Conservation (phyloP, 768 basidiomycete species). For the Nidularia pulvinata region DNA sequence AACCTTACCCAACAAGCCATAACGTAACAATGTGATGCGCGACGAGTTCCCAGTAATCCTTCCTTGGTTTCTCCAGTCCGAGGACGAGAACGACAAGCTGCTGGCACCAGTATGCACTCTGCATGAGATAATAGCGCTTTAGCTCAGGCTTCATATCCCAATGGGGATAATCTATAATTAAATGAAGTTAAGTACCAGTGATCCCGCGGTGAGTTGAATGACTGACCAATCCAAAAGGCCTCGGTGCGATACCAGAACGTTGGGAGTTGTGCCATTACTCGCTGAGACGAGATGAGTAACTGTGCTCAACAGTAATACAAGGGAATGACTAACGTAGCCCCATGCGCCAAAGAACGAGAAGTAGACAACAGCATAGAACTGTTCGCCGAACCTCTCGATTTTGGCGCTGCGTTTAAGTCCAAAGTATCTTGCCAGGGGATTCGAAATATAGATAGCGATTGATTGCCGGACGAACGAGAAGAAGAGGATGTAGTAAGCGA, state of each 20-base stretch:
- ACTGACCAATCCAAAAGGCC: slow-evolving; percentile 81
- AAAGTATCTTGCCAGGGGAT: slow-evolving; percentile 67
- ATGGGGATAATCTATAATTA: slow-evolving; percentile 73
- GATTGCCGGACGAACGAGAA: slow-evolving; percentile 88
- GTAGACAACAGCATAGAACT: slow-evolving; percentile 86
- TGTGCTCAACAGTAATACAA: background rate
- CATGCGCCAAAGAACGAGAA: slow-evolving; percentile 68
- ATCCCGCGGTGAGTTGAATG: background rate
- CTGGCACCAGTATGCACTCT: slow-evolving; percentile 93
- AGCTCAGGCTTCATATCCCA: slow-evolving; percentile 85
- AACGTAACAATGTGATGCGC: slow-evolving; percentile 92
- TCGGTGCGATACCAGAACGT: slow-evolving; percentile 87
- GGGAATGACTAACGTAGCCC: slow-evolving; percentile 67
- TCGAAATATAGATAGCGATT: slow-evolving; percentile 62
- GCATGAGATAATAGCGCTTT: slow-evolving; percentile 94
- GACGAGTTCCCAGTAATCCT: slow-evolving; percentile 87
- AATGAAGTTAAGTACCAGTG: background rate
- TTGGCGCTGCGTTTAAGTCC: slow-evolving; percentile 71
- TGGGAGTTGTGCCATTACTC: slow-evolving; percentile 79
- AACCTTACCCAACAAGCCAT: slow-evolving; percentile 84
- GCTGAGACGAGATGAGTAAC: slow-evolving; percentile 35
- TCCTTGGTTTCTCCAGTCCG: slow-evolving; percentile 91
- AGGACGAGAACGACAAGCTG: slow-evolving; percentile 86
- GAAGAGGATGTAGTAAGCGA: slow-evolving; percentile 83
- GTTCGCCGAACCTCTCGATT: slow-evolving; percentile 87